These are phyloP conservation scores for Celoporthe dispersa DNA, from an alignment of 2,329 filamentous ascomycete genomes.

Conservation along the genomic window DNA sequence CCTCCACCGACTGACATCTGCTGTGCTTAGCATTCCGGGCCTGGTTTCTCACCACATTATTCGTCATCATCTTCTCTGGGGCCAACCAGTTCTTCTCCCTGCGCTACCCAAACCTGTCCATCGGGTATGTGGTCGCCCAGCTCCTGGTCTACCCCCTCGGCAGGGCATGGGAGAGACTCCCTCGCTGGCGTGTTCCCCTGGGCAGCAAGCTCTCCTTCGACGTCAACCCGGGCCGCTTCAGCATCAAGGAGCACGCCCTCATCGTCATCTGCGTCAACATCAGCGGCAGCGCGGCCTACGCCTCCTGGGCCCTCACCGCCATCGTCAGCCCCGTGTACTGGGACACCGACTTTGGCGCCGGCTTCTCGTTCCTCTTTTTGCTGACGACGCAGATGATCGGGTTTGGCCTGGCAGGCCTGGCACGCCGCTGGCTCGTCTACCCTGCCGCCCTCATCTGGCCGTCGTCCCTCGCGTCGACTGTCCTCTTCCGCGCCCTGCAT, in stretches of 20 bases:
- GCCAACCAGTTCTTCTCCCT: constrained; percentile 43
- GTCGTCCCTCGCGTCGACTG: constrained; percentile 39
- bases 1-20: neutral
- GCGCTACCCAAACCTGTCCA: constrained; percentile 42
- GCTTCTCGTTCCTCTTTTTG: constrained; percentile 40
- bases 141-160: constrained; percentile 42
- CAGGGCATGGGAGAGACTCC: constrained; percentile 38
- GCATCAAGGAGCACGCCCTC: constrained; percentile 42
- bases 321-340: constrained; percentile 42
- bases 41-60: constrained; percentile 38
- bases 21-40: constrained; percentile 36
- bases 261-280: constrained; percentile 42
- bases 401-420: constrained; percentile 41
- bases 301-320: constrained; percentile 36
- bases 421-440: constrained; percentile 41
- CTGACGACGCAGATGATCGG: constrained; percentile 40
- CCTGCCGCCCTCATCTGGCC: constrained; percentile 44
- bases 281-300: constrained; percentile 36
- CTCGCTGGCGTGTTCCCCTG: constrained; percentile 37
- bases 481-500: constrained; percentile 41
- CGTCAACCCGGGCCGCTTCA: constrained; percentile 37
- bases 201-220: constrained; percentile 33
- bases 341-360: constrained; percentile 39
- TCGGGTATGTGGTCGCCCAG: constrained; percentile 42
- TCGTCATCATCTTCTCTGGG: constrained; percentile 40